Base-by-base conservation (phyloP, 228 moss, liverwort and hornwort species). In the Sphagnum magellanicum region DNA sequence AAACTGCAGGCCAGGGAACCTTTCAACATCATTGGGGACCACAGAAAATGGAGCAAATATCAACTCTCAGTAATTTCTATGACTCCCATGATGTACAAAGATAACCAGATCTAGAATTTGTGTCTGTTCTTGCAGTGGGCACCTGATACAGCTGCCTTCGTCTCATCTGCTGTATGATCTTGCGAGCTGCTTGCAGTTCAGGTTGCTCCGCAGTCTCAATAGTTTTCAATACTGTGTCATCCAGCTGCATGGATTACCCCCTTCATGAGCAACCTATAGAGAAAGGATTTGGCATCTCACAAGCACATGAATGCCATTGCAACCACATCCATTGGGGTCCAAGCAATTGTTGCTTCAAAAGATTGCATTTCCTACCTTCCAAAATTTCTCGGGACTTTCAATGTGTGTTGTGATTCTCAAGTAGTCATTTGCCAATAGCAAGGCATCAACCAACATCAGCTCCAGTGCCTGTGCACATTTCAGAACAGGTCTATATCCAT, bases 71-170 rank as follows among this genome's bases (percentile, higher is more conserved):
- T 32, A 32, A 32, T 32, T 32, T 32, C 32, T 32, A 32, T 32
- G 32, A 32, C 32, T 32, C 32, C 32, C 32, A 32, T 32, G 32
- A 32, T 6, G 9, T 13, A 50, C 14, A 60, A 12, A 50, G 60
- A 60, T 6, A 48, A 6, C 50, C n/a, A 50, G 48, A 65, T 6
- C 50, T 64, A 48, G 12, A 49, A 64, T 11, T 12, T 14, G 5
- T 49, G 50, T 15, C 46, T n/a, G 13, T 15, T 13, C n/a, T 16
- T 61, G 17, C 10, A 32, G n/a, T 13, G 17, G 59, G 67, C 77
- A 94, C 94, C 90, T 91, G 86, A 79, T 92, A 95, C 50, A 95
- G 80, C 73, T 95, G 88, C 77, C 92, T 92, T 60, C 94, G 78
- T 71, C 92, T 87, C 85, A 95, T 83, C 59, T 92, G 90, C 73